Evolutionary conservation across 1,284 basidiomycete genomes (phyloP), one percentile per base, ranked within the genome.

Genomic region (Gomphus bonarii): DNA sequence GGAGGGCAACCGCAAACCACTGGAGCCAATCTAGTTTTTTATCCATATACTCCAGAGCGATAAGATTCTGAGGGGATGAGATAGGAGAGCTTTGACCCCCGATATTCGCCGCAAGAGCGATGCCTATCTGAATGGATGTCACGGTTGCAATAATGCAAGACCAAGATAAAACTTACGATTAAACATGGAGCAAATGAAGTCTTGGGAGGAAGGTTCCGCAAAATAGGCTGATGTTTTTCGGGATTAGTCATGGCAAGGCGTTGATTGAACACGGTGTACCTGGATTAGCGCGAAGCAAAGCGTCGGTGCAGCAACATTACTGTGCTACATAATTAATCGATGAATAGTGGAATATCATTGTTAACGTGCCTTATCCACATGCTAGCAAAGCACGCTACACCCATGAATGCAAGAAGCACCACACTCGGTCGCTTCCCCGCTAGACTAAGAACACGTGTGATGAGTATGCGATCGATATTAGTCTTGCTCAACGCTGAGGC

Each of bases 261-360:
- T 28, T 25, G 25, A 51, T 28, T 40, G 38, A 30, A 22, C 22
- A 44, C 10, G 16, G 28, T 74, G 57, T 68, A 92, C 91, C 66
- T 87, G 85, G 68, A 98, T 95, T 59, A 99, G 77, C n/a, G 94
- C 94, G 69, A 97, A 99, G 74, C 95, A 97, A 12, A 99, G 76
- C 1, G 95, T 97, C 12, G 97, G 97, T 7, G 95, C 95, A 0
- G 95, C 95, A 14, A 99, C 95, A 67, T 99, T 98, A 68, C 89
- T 92, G 58, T 50, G 50, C 58, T 61, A 60, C 61, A 58, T 16
- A 33, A 36, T 36, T 22, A 54, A 9, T 56, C 43, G 61, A 43
- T 58, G 58, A 50, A 20, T 1, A 56, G 52, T 52, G 55, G 5
- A 67, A 36, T 67, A 67, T 36, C 65, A 28, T 65, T 66, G 1